Evolutionary conservation across 129 eudicot species (phyloP).

Genomic region (Saussurea involucrata): DNA sequence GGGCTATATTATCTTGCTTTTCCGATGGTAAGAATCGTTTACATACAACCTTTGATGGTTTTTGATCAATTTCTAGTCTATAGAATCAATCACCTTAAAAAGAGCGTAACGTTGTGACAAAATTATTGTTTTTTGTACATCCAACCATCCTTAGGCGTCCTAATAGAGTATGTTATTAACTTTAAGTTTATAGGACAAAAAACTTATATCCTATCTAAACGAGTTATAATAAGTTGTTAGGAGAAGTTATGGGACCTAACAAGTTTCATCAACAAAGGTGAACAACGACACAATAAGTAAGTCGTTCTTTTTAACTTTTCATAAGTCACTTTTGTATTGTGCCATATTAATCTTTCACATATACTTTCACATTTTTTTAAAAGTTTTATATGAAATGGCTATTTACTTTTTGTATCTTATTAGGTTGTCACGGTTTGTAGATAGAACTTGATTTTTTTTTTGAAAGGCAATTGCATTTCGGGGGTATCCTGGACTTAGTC

Average conservation of each 20-base stretch:
- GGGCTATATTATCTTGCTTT: conserved; percentile 73
- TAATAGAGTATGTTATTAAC: neutral
- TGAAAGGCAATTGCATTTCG: no score
- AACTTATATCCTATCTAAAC: neutral
- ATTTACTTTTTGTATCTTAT: neutral
- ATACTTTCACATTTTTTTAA: neutral
- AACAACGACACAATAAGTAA: neutral
- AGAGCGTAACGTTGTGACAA: neutral
- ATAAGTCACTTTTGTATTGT: neutral
- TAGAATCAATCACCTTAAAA: neutral
- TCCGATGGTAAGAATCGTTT: conserved; percentile 49
- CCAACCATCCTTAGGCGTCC: neutral
- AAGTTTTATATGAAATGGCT: neutral
- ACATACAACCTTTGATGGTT: neutral
- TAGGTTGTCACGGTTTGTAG: neutral
- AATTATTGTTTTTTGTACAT: neutral
- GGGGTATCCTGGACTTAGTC: no score
- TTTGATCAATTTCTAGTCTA: neutral
- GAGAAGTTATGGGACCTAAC: neutral
- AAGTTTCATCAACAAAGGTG: neutral
- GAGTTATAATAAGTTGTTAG: neutral
- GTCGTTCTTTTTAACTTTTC: neutral
- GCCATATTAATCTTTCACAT: neutral
- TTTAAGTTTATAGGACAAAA: neutral
- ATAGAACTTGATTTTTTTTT: no score